Conservation (phyloP, 148 eudicot genomes). For the Fagopyrum esculentum region DNA sequence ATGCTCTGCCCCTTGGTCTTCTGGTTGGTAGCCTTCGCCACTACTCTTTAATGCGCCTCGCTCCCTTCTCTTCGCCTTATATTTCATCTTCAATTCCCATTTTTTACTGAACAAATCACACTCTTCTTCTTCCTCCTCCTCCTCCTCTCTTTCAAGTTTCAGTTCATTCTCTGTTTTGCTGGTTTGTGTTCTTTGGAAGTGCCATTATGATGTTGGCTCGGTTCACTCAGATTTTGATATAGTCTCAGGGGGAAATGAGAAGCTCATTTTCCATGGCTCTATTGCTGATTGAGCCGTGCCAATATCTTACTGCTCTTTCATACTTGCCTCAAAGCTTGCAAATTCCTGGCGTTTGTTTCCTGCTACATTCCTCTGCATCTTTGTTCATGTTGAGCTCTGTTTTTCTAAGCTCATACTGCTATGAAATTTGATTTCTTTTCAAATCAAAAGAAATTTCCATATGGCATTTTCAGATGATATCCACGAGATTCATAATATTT, state of each 20-base stretch:
- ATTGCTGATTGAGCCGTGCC: slow-evolving; percentile 49
- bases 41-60: slow-evolving; percentile 1
- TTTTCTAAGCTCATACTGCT: too few species aligned
- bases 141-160: neutral
- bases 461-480: too few species aligned
- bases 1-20: slow-evolving; percentile 11
- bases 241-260: neutral
- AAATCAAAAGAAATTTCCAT: too few species aligned
- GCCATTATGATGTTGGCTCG: slow-evolving; percentile 43
- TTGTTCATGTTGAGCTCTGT: too few species aligned
- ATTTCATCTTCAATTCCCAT: neutral
- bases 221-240: slow-evolving; percentile 33
- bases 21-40: slow-evolving; percentile 9
- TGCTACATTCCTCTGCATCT: neutral
- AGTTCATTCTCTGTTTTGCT: neutral
- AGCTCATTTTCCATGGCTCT: neutral
- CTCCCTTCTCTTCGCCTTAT: slow-evolving; percentile 6
- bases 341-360: neutral
- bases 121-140: neutral
- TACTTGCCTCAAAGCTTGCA: slow-evolving; percentile 4
- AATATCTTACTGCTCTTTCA: slow-evolving; percentile 44
- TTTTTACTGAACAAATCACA: neutral
- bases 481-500: too few species aligned
- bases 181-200: slow-evolving; percentile 14
- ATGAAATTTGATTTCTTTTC: too few species aligned